Evolutionary conservation across 202 grass and related monocot species (phyloP), one percentile per base, ranked within the genome.

Genomic region (Bolboschoenoplectus hybrid): DNA sequence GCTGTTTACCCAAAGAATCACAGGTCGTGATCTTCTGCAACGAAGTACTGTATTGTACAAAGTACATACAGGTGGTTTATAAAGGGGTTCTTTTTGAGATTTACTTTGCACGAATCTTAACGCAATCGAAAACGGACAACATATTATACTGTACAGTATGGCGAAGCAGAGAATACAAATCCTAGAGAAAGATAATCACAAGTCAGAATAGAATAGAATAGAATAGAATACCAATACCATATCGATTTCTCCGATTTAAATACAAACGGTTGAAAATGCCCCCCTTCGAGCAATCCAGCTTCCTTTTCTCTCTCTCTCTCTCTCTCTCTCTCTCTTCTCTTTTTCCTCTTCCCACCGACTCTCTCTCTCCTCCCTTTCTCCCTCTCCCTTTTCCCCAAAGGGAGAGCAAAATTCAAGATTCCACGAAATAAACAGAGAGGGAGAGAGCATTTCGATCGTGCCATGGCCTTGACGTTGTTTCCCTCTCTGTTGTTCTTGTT

Each of bases 201-300:
- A 51, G n/a, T 56, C 53, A 56, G 52, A n/a, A 1, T 7, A 75
- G 16, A 75, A 4, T 12, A 79, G 9, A 84, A 26, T 26, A 26
- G 26, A 26, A 26, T 26, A 26, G 26, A 26, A 26, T 26, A 26
- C 26, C 26, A 26, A 26, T 26, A 26, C 26, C 26, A 26, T 26
- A 26, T 26, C 26, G 26, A 26, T 10, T 53, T 35, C 36, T 14
- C 67, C 38, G 34, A 63, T 85, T 85, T 85, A 85, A 85, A 77
- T 85, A 85, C 39, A 74, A 74, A 74, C 67, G 40, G 84, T 75
- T 63, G 84, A 85, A 64, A 46, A 67, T 13, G 35, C 66, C 41
- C 80, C 39, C 2, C 35, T 63, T 46, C 17, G n/a, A 17, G 6
- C 14, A 26, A 26, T 16, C 12, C 13, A 16, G 12, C 53, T 4